Evolutionary conservation across 1,284 basidiomycete genomes (phyloP).

Genomic region (Pascua guehoae): DNA sequence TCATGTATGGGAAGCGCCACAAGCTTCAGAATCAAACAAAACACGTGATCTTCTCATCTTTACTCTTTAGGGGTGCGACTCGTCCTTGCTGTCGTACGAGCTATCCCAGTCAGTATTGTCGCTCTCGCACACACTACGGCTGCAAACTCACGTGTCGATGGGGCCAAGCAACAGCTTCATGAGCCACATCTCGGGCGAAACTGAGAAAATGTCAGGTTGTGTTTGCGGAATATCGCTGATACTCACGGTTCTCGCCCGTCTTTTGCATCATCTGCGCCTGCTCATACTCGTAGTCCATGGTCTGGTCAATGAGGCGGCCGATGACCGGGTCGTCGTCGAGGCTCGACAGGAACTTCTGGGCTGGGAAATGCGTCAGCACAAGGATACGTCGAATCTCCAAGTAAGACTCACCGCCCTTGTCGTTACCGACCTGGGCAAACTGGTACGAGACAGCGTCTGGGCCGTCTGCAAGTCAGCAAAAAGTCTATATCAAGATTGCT

Average conservation of each 20-base stretch:
- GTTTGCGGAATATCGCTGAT: too few species aligned
- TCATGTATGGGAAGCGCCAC: too few species aligned
- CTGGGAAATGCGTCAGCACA: constrained; percentile 7
- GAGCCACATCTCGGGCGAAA: constrained; percentile 19
- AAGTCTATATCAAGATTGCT: too few species aligned
- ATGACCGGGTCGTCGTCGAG: constrained; percentile 20
- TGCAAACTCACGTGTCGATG: constrained; percentile 8
- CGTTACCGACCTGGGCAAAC: constrained; percentile 21
- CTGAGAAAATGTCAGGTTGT: too few species aligned
- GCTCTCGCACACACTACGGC: not conserved
- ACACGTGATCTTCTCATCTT: too few species aligned
- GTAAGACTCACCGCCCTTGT: constrained; percentile 31
- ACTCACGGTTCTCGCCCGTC: constrained; percentile 32
- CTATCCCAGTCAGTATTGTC: not conserved
- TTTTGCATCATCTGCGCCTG: constrained; percentile 14
- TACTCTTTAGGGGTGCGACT: constrained; percentile 1
- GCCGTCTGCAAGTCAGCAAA: constrained; percentile 5
- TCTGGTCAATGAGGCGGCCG: constrained; percentile 19
- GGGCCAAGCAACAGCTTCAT: constrained; percentile 17
- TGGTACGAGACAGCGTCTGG: constrained; percentile 18
- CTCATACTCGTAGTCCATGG: constrained; percentile 19
- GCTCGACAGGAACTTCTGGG: constrained; percentile 18
- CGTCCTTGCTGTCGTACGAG: constrained; percentile 12
- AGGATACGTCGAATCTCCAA: constrained; percentile 24
- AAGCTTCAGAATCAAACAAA: too few species aligned